Percentiles rank a stretch among this genome's conserved stretches.
phyloP scores from a whole-genome alignment of 805 yeast species.

The Danielia oregonensis region DNA sequence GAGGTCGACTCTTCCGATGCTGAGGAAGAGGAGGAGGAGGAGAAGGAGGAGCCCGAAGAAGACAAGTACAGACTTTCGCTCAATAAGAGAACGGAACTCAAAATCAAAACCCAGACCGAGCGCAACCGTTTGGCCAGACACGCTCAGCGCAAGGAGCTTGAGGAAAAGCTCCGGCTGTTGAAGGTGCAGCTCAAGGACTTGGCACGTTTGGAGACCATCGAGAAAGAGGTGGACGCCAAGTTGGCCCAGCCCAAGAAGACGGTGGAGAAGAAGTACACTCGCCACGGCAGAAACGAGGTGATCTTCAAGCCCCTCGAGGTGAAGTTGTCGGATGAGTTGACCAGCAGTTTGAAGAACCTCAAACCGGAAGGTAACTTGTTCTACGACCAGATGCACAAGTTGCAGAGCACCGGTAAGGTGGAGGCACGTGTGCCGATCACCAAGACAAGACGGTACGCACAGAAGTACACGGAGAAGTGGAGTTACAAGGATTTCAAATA shows the following conservation, averaged over 20 bases:
- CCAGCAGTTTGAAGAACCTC: slow-evolving; percentile 76
- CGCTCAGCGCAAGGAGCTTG: slow-evolving; percentile 54
- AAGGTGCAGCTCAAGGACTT: slow-evolving; percentile 61
- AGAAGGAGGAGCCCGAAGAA: slow-evolving; percentile 25
- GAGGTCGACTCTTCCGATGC: slow-evolving; percentile 42
- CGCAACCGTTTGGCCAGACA: slow-evolving; percentile 69
- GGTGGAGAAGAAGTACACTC: slow-evolving; percentile 30
- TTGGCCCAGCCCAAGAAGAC: slow-evolving; percentile 23
- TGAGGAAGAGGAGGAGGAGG: slow-evolving; percentile 31
- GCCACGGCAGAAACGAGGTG: slow-evolving; percentile 36
- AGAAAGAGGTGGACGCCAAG: slow-evolving; percentile 31
- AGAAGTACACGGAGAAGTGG: slow-evolving; percentile 87
- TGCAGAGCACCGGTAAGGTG: slow-evolving; percentile 82
- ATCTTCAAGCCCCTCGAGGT: slow-evolving; percentile 56
- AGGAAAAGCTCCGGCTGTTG: slow-evolving; percentile 53
- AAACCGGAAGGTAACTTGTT: slow-evolving; percentile 88
- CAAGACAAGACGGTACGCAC: slow-evolving; percentile 63
- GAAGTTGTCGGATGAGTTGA: slow-evolving; percentile 83
- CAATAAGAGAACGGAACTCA: slow-evolving; percentile 64
- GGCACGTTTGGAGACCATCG: slow-evolving; percentile 27
- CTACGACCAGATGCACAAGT: slow-evolving; percentile 72
- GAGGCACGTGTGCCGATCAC: slow-evolving; percentile 76
- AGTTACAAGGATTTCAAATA: slow-evolving; percentile 83
- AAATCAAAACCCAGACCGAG: slow-evolving; percentile 73
- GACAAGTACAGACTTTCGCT: slow-evolving; percentile 53